Evolutionary conservation across 2,329 filamentous ascomycete genomes (phyloP).

Genomic region (Phialophora macrospora): DNA sequence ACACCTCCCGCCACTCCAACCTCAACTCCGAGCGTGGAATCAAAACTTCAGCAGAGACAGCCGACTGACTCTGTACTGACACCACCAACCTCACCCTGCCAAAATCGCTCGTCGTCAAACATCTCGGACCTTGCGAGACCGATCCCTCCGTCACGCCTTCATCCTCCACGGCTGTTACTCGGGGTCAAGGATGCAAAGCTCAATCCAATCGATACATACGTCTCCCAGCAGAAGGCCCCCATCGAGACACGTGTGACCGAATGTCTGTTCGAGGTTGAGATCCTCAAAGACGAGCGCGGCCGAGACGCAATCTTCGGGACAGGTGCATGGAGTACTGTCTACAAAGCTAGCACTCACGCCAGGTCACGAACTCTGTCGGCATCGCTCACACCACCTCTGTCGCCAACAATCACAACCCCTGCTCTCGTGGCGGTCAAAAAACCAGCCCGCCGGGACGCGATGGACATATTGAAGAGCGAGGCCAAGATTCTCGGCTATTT

Average conservation of each 20-base stretch:
- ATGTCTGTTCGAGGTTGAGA: slow-evolving; percentile 37
- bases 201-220: slow-evolving; percentile 26
- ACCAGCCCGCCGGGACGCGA: slow-evolving; percentile 49
- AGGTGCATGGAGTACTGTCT: slow-evolving; percentile 56
- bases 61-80: slow-evolving; percentile 26
- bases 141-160: slow-evolving; percentile 1
- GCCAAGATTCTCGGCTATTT: slow-evolving; percentile 50
- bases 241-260: slow-evolving; percentile 18
- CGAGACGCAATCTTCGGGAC: slow-evolving; percentile 49
- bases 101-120: slow-evolving; percentile 22
- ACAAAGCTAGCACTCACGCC: slow-evolving; percentile 44
- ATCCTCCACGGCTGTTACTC: background rate
- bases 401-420: slow-evolving; percentile 30
- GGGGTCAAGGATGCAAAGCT: slow-evolving; percentile 4
- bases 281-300: slow-evolving; percentile 37
- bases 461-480: slow-evolving; percentile 49
- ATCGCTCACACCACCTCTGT: slow-evolving; percentile 46
- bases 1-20: slow-evolving; percentile 33
- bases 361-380: slow-evolving; percentile 7
- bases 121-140: slow-evolving; percentile 17
- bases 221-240: background rate
- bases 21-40: background rate
- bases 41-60: slow-evolving; percentile 13
- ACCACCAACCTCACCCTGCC: slow-evolving; percentile 35
- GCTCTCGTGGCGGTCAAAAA: slow-evolving; percentile 52